These are phyloP conservation scores for Penicillium glabrum DNA, from an alignment of 2,329 filamentous ascomycete genomes.

Conservation along the genomic window DNA sequence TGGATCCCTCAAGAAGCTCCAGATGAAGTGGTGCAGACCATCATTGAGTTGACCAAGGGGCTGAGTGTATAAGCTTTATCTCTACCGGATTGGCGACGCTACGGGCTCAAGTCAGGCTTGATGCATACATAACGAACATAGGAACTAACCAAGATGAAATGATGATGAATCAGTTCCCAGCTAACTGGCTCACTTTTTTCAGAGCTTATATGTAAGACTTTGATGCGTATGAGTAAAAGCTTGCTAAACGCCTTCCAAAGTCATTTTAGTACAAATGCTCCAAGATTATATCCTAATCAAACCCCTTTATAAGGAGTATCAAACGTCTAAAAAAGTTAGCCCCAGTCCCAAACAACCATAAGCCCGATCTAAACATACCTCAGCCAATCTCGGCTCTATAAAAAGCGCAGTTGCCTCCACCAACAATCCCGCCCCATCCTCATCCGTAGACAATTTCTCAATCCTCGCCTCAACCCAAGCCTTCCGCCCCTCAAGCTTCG, in stretches of 20 bases:
- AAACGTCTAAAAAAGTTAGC: background rate
- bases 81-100: background rate
- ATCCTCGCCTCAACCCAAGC: conserved; percentile 87
- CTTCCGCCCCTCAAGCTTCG: conserved; percentile 84
- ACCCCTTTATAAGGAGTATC: background rate
- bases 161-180: background rate
- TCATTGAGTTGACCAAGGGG: conserved; percentile 9
- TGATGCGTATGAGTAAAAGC: too few relatives aligned
- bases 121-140: background rate
- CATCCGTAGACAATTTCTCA: conserved; percentile 54
- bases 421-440: background rate
- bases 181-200: too few relatives aligned
- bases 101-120: background rate
- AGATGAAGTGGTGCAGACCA: conserved; percentile 45
- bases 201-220: background rate
- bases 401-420: conserved; percentile 3
- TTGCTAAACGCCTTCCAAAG: too few relatives aligned
- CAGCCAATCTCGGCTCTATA: background rate
- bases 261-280: background rate
- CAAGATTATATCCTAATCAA: background rate
- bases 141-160: background rate
- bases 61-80: background rate
- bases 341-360: background rate
- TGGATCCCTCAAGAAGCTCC: conserved; percentile 70
- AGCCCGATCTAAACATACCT: background rate